Base-by-base conservation (phyloP, 2,329 filamentous ascomycete species). In the Colletotrichum sp. region DNA sequence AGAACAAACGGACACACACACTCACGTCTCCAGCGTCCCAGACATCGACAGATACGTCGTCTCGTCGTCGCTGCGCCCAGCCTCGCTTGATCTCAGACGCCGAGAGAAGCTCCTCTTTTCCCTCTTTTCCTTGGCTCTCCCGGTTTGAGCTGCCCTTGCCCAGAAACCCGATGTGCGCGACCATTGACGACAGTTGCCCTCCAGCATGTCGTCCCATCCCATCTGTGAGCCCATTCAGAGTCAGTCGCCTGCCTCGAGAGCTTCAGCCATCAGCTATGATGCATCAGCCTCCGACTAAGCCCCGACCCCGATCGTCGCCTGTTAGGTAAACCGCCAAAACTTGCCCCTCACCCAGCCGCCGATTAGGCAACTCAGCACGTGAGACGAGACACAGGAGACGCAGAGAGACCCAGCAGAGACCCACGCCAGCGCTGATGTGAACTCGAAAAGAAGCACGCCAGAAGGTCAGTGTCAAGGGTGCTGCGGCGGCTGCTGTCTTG, bases 111-210 rank as follows among this genome's bases (percentile, higher is more conserved):
- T 69, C 73, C 55, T 72, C 68, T 73, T 75, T 64, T 69, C 43
- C 64, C 27, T 36, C 64, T 34, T 18, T 48, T 60, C 58, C 70
- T 72, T 73, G 56, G 70, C 64, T 64, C 55, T 25, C 58, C 64
- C 58, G 60, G 70, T 75, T 75, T 75, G 52, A 75, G 16, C 56
- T 36, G 70, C 73, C 70, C 70, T 32, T 43, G 39, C 56, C 43
- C 48, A 64, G 73, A 73, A 75, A 75, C 73, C 56, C 64, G 43
- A 27, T 9, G 32, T 75, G 73, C 73, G 34, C 64, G 70, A 65
- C 70, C 56, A 68, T 75, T 73, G 64, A 69, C 73, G 73, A 75
- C n/a, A 30, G 52, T 65, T 75, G 55, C 70, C 70, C 70, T 65
- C 22, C 56, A 39, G 64, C 15, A 67, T 75, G 64, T 22, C 73